Evolutionary conservation across 176 grass and related monocot species (phyloP).

Genomic region (Ensete ventricosum): DNA sequence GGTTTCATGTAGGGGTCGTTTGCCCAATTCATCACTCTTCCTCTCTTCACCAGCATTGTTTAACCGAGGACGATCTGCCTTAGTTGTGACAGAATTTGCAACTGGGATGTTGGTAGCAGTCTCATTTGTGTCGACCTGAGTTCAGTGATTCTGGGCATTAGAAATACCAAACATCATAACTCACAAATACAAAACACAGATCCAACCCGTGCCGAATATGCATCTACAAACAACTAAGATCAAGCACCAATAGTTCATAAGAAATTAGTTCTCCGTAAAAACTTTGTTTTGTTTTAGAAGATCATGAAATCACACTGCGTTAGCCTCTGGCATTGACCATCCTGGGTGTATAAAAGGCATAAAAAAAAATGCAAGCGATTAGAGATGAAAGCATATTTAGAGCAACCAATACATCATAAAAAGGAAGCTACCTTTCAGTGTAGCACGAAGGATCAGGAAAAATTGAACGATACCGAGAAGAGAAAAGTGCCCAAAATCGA

Average conservation of each 20-base stretch:
- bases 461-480: too few relatives aligned
- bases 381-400: not conserved
- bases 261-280: too few relatives aligned
- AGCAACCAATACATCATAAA: not conserved
- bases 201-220: not conserved
- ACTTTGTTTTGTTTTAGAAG: too few relatives aligned
- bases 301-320: too few relatives aligned
- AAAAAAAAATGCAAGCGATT: too few relatives aligned
- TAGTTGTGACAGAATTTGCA: slow-evolving; percentile 10
- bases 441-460: too few relatives aligned
- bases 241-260: too few relatives aligned
- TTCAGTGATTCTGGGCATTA: not conserved
- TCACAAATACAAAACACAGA: not conserved
- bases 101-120: slow-evolving; percentile 8
- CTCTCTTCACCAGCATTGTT: slow-evolving; percentile 19
- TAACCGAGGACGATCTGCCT: slow-evolving; percentile 14
- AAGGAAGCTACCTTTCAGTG: not conserved
- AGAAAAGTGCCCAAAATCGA: not conserved
- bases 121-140: slow-evolving; percentile 23
- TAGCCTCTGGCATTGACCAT: too few relatives aligned
- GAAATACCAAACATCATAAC: not conserved
- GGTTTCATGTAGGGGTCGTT: slow-evolving; percentile 12
- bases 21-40: not conserved
- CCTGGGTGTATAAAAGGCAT: too few relatives aligned
- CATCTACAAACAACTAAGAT: not conserved